Evolutionary conservation across 805 yeast species (phyloP), one percentile per base, ranked within the genome.

Genomic region (Yamadazyma philogaea): DNA sequence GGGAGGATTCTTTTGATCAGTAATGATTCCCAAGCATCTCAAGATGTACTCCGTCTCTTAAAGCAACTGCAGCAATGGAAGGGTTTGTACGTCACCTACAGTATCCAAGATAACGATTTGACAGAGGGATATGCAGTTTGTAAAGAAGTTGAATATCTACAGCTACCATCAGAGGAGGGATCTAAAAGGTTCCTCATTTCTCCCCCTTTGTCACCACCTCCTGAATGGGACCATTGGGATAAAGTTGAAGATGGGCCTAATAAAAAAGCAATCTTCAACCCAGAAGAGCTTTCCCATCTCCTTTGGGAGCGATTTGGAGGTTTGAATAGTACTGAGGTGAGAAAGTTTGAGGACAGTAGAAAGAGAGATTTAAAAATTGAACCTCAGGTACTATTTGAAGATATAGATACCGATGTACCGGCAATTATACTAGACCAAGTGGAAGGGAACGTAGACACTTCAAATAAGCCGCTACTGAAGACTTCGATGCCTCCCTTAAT

Each of bases 261-360:
- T 40, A 51, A 54, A 22, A 56, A 60, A 37, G 43, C 72, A 0
- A 55, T 70, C 4, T 59, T 58, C 40, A 60, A 71, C 14, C 69
- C 72, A 0, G 56, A 57, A 27, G 74, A 70, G 28, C 51, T 70
- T n/a, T 61, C 73, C 11, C 71, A 69, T 44, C 50, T 70, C 22
- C 56, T 70, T 16, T 70, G 75, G 75, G 72, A 70, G 44, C 50
- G 72, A 38, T 49, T 70, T 19, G 75, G 75, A 1, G 72, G 72
- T 0, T 46, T 59, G 27, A 66, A 66, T 14, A 65, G 74, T 42
- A 51, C 59, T 7, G 51, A 57, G 6, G 71, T 69, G 7, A 49
- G 67, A 26, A 60, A 53, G 36, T 64, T 53, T 34, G 54, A 57
- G 24, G 34, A 38, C 10, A 50, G 43, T 2, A 44, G 32, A 31